phyloP scores from a whole-genome alignment of 148 eudicot species.

The Chenopodium suecicum region DNA sequence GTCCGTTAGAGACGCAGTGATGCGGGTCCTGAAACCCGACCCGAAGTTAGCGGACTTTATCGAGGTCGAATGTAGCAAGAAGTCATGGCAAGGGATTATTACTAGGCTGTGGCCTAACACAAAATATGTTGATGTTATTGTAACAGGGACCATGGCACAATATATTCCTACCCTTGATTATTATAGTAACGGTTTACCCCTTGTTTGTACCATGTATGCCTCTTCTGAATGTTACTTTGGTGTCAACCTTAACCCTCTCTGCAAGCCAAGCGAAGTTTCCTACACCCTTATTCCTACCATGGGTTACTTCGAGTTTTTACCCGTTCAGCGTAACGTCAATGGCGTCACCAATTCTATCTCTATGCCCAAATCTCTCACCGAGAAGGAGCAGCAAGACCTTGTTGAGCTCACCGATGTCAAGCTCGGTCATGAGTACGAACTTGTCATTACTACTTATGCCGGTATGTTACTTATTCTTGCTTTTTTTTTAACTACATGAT shows the following conservation, averaged over 20 bases:
- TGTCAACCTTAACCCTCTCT: slow-evolving; percentile 68
- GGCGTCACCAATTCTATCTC: slow-evolving; percentile 43
- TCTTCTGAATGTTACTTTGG: slow-evolving; percentile 86
- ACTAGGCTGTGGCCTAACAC: slow-evolving; percentile 79
- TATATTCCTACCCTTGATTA: slow-evolving; percentile 71
- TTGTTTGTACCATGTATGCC: slow-evolving; percentile 81
- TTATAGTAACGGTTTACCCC: slow-evolving; percentile 68
- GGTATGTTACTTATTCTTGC: slow-evolving; percentile 36
- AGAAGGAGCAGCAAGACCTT: slow-evolving; percentile 62
- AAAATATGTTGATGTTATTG: slow-evolving; percentile 76
- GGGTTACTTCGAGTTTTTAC: slow-evolving; percentile 79
- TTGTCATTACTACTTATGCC: slow-evolving; percentile 77
- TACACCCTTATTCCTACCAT: slow-evolving; percentile 73
- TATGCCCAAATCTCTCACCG: slow-evolving; percentile 54
- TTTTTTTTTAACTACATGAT: no score
- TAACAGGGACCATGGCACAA: slow-evolving; percentile 85
- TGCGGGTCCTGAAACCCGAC: slow-evolving; percentile 51
- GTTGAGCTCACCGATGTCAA: slow-evolving; percentile 70
- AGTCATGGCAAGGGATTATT: slow-evolving; percentile 67
- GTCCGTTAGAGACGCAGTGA: slow-evolving; percentile 44
- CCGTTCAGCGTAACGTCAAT: slow-evolving; percentile 47
- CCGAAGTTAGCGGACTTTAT: slow-evolving; percentile 59
- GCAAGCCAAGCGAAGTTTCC: slow-evolving; percentile 68
- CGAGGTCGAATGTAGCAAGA: slow-evolving; percentile 45
- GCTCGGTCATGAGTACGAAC: slow-evolving; percentile 76